Evolutionary conservation across 495 filamentous ascomycete genomes (phyloP), one percentile per base, ranked within the genome.

Genomic region (Xylaria acuta): DNA sequence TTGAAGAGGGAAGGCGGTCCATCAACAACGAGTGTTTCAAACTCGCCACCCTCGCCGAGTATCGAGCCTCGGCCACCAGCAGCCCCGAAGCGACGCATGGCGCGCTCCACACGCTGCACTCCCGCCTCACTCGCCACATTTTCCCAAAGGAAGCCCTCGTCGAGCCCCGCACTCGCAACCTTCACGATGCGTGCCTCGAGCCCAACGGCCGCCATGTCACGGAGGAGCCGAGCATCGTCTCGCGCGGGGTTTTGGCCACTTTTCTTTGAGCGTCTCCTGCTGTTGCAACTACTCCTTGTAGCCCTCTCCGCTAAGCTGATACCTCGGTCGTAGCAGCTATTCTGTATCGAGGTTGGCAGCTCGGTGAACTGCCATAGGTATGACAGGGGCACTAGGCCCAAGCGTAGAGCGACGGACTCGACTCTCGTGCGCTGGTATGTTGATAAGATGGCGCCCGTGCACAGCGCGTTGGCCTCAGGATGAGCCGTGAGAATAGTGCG

Each of bases 341-440:
- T 25, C 12, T 38, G 16, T 25, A 63, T 34, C 34, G 47, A 43
- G 73, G 72, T 20, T 82, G 92, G 91, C 0, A 97, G 86, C n/a
- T 85, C 82, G 1, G 93, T 92, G 80, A 92, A 97, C 82, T 94
- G 91, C 96, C 96, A 99, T 56, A 99, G 84, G 80, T 90, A 98
- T 1, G 93, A 89, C 32, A 99, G 84, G 3, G 96, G 94, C 0
- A 87, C 86, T 3, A 99, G 85, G 14, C 91, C 91, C 1, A 99
- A 83, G 9, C 96, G 85, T 0, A 86, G 73, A 4, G 94, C 94
- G 12, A 98, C 92, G 53, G 92, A 94, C 83, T 99, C 96, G 32
- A 98, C 90, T 14, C 96, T 86, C 0, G 95, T 98, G 64, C 96
- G 92, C 82, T 99, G 96, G 80, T 99, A 99, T 1, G 93, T 96